Conservation (phyloP, 768 basidiomycete genomes). For the Lentinula edodes region DNA sequence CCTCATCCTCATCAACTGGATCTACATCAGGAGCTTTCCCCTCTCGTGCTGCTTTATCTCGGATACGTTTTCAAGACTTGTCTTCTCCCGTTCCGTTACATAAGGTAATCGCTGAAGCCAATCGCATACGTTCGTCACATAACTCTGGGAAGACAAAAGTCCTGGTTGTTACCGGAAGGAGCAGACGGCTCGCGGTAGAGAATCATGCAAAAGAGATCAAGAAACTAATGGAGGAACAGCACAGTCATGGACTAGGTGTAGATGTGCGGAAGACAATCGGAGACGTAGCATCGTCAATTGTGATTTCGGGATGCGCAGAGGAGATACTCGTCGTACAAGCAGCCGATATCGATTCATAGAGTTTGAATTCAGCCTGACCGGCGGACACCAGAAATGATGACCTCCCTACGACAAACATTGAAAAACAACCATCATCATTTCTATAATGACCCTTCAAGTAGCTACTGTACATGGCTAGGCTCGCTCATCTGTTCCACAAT, state of each 20-base stretch:
- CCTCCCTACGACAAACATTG: no score
- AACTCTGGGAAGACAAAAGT: constrained; percentile 27
- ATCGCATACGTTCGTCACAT: background rate
- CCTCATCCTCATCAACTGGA: background rate
- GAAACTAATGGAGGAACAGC: constrained; percentile 43
- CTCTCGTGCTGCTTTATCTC: constrained; percentile 34
- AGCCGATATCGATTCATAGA: constrained; percentile 13
- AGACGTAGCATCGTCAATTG: constrained; percentile 74
- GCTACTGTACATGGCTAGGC: no score
- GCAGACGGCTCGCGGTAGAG: constrained; percentile 66
- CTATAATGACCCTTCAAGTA: no score
- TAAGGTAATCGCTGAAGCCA: constrained; percentile 45
- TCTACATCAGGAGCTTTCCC: constrained; percentile 9
- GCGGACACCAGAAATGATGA: no score
- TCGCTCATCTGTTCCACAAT: no score
- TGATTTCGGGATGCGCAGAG: constrained; percentile 51
- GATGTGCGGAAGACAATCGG: constrained; percentile 83
- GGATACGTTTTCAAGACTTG: constrained; percentile 58
- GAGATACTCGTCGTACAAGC: constrained; percentile 71
- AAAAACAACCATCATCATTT: no score
- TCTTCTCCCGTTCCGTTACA: constrained; percentile 57
- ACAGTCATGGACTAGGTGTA: constrained; percentile 15
- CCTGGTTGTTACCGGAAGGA: constrained; percentile 69
- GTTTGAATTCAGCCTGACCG: no score
- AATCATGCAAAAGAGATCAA: constrained; percentile 70